Evolutionary conservation across 768 basidiomycete genomes (phyloP).

Genomic region (Phylloporus rhodoxanthus): DNA sequence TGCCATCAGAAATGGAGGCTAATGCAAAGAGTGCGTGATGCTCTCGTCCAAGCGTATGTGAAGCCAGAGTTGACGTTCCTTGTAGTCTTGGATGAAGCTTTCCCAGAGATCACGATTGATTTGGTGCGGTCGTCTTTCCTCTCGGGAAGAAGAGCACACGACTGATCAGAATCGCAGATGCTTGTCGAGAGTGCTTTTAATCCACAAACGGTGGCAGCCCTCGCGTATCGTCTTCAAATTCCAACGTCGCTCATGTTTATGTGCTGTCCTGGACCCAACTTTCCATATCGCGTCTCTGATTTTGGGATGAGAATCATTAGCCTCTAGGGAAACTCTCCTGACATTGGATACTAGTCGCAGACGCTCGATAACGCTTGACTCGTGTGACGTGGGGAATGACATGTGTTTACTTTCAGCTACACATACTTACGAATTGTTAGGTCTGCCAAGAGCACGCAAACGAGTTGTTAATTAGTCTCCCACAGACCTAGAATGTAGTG

Average conservation of each 20-base stretch:
- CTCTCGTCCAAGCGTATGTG: neutral
- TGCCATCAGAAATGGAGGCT: slow-evolving; percentile 68
- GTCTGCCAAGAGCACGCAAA: too few relatives aligned
- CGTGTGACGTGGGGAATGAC: too few relatives aligned
- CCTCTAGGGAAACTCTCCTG: slow-evolving; percentile 8
- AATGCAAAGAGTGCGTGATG: slow-evolving; percentile 52
- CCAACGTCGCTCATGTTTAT: slow-evolving; percentile 58
- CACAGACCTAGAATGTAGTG: too few relatives aligned
- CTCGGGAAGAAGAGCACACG: neutral
- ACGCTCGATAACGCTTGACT: too few relatives aligned
- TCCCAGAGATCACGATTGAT: slow-evolving; percentile 60
- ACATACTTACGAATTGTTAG: too few relatives aligned
- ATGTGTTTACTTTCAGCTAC: too few relatives aligned
- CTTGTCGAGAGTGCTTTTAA: slow-evolving; percentile 41
- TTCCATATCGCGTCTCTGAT: slow-evolving; percentile 40
- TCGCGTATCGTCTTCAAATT: slow-evolving; percentile 44
- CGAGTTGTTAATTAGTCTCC: too few relatives aligned
- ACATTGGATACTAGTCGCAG: too few relatives aligned
- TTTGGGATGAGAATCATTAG: slow-evolving; percentile 48
- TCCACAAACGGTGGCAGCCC: slow-evolving; percentile 42
- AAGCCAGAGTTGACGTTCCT: neutral
- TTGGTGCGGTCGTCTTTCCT: slow-evolving; percentile 33
- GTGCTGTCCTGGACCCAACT: slow-evolving; percentile 48
- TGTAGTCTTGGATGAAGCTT: slow-evolving; percentile 54
- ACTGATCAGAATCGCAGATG: slow-evolving; percentile 30